Conservation (phyloP, 75 land plant species). For the Larix kaempferi region DNA sequence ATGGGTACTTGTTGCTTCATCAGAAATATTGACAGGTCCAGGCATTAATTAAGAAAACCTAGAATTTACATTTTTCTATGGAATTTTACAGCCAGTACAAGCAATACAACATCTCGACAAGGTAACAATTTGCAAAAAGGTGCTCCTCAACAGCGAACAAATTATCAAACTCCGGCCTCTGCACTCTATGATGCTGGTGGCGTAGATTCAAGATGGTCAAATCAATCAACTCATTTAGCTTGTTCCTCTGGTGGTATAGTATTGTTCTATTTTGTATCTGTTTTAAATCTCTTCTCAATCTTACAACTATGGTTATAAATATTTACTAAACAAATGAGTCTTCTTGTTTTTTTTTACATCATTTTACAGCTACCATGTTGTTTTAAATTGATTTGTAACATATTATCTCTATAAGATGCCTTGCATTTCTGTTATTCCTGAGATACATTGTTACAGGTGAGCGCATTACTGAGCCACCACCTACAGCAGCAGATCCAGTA, state of each 20-base stretch:
- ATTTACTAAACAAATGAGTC: not conserved
- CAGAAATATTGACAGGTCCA: too few species aligned
- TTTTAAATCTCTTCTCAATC: not conserved
- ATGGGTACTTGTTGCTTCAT: too few species aligned
- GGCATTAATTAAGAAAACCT: too few species aligned
- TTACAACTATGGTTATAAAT: not conserved
- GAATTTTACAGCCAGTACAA: constrained; percentile 16
- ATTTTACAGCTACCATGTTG: not conserved
- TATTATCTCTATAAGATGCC: too few species aligned
- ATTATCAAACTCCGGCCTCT: constrained; percentile 90
- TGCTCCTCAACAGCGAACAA: constrained; percentile 39
- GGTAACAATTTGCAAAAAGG: constrained; percentile 27
- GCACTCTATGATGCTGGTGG: constrained; percentile 72
- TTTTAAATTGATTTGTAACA: too few species aligned
- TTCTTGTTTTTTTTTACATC: not conserved
- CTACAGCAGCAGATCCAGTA: constrained; percentile 69
- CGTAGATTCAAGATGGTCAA: constrained; percentile 15
- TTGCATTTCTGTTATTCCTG: too few species aligned
- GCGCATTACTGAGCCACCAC: constrained; percentile 25
- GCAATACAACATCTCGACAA: constrained; percentile 23
- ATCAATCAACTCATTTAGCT: not conserved
- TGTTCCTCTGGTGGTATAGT: constrained; percentile 9
- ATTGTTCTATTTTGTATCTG: not conserved
- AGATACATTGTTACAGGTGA: constrained; percentile 23
- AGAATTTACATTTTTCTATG: not conserved